phyloP scores from a whole-genome alignment of 1,139 yeast genomes.

The Pichia sp. region DNA sequence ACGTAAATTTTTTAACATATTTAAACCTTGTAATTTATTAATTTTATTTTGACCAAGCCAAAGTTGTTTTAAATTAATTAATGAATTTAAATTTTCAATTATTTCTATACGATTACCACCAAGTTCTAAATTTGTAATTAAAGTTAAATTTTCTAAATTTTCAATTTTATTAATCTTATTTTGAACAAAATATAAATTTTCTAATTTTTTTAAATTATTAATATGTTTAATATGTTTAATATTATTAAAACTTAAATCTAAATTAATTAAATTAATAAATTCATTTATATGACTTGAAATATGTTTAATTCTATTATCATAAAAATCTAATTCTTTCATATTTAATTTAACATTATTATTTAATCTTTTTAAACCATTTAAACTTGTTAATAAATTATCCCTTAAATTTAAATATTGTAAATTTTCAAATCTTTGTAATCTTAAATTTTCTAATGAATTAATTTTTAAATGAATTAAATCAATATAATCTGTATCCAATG shows the following conservation, averaged over 20 bases:
- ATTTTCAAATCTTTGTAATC: constrained; percentile 50
- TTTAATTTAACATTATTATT: constrained; percentile 37
- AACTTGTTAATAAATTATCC: constrained; percentile 72
- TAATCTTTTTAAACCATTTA: constrained; percentile 62
- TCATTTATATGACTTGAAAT: constrained; percentile 64
- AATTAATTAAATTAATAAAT: constrained; percentile 47
- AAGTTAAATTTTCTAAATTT: constrained; percentile 51
- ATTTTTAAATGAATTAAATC: constrained; percentile 80
- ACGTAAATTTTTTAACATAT: constrained; percentile 54
- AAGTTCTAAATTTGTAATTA: constrained; percentile 70
- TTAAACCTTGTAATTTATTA: constrained; percentile 55
- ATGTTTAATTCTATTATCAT: constrained; percentile 87
- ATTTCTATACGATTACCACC: constrained; percentile 81
- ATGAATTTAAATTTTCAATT: constrained; percentile 51
- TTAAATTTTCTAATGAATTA: constrained; percentile 56
- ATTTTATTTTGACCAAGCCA: constrained; percentile 94
- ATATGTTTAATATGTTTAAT: constrained; percentile 82
- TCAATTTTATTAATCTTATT: constrained; percentile 74
- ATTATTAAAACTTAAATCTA: constrained; percentile 88
- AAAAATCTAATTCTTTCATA: constrained; percentile 76
- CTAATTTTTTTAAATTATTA: constrained; percentile 54
- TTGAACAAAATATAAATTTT: constrained; percentile 77
- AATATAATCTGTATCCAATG: constrained; percentile 57
- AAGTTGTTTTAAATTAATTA: constrained; percentile 59
- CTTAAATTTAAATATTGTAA: constrained; percentile 66